Percentiles rank a stretch among this genome's conserved stretches.
Evolutionary conservation across 257 asterid genomes (phyloP).

Genomic region (Solanum clarkiae): DNA sequence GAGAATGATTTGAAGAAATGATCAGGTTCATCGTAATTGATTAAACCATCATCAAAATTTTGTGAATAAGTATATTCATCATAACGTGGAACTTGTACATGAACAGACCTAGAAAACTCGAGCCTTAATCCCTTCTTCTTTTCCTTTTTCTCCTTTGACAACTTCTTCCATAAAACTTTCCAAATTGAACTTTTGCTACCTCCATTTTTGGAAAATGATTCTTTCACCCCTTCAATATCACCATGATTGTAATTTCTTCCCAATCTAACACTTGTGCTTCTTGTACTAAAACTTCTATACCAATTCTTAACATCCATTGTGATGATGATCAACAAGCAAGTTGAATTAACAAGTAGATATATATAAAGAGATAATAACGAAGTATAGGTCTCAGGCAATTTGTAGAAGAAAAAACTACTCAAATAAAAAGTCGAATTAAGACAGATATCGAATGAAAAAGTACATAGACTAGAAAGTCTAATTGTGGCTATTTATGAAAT

Average conservation of each 20-base stretch:
- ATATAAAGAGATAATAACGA: no score
- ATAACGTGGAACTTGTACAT: constrained; percentile 2
- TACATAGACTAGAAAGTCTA: no score
- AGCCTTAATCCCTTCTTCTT: background rate
- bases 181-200: background rate
- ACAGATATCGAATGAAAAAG: no score
- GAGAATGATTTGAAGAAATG: constrained; percentile 9
- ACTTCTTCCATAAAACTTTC: constrained; percentile 8
- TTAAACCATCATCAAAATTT: constrained; percentile 10
- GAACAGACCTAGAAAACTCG: background rate
- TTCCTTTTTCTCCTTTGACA: background rate
- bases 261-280: constrained; percentile 1
- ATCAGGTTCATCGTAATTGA: constrained; percentile 1
- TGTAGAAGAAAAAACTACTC: no score
- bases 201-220: background rate
- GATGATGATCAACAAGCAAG: background rate
- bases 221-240: background rate
- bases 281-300: constrained; percentile 3
- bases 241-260: background rate
- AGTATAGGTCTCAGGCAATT: no score
- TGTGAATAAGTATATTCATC: background rate
- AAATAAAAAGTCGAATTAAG: no score
- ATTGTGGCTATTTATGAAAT: background rate
- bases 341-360: background rate
- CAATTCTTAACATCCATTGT: constrained; percentile 10